Evolutionary conservation across 495 filamentous ascomycete genomes (phyloP), one percentile per base, ranked within the genome.

Genomic region (Evansstolkia leycettana): DNA sequence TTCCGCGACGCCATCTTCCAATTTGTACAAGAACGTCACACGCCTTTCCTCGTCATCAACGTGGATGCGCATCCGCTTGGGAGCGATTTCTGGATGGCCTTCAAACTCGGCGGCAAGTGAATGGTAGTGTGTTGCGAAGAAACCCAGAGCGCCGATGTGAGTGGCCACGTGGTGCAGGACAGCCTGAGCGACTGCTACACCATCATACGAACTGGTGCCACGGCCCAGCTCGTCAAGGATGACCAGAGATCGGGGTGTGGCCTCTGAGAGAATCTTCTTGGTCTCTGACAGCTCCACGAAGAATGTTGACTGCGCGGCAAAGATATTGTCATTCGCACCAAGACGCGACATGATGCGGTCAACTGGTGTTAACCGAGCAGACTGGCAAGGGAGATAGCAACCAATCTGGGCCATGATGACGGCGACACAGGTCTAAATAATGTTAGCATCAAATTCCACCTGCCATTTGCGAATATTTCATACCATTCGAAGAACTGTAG

Each of bases 291-390:
- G 69, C 57, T 99, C 90, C 31, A 99, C 89, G 54, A 99, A 95
- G 72, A 99, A 99, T 19, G 90, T 99, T 16, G 80, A 87, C 59
- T 99, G 92, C 2, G 89, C 85, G 15, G 89, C 92, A 51, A 99
- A 95, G 54, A 99, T 96, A 59, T 95, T 94, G 70, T 99, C 90
- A 51, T 96, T 94, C 31, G 92, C 92, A 10, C 92, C 92, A 0
- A 99, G 81, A 15, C 92, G 86, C 4, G 87, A 94, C 92, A 99
- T 99, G 67, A 99, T 96, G 28, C 90, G 83, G 54, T 99, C 92
- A 18, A 89, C 71, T 0, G 90, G 87, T 0, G 92, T 96, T 19
- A 99, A 62, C n/a, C 68, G 73, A 7, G 90, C 90, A 5, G 84
- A 83, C 17, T 67, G 60, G 44, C 81, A 84, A 14, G 90, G 90